Conservation (phyloP, 352 stramenopile species). For the Vaucheria bursata region DNA sequence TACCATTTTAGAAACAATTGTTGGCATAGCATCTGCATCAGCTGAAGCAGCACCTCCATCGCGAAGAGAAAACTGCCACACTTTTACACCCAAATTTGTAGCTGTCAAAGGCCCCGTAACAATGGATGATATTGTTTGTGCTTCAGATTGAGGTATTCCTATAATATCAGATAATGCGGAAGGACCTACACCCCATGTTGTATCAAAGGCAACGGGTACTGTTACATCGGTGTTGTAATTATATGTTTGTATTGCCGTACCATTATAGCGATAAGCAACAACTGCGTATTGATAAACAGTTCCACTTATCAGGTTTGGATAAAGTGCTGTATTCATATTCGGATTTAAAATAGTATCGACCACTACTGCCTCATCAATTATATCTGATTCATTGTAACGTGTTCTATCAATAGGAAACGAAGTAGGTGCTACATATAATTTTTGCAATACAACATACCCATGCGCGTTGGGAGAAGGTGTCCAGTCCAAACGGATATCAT, state of each 20-base stretch:
- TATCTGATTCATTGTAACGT: conserved; percentile 8
- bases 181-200: conserved; percentile 4
- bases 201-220: conserved; percentile 6
- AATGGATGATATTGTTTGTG: conserved; percentile 8
- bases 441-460: conserved; percentile 8
- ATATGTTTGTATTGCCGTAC: conserved; percentile 8
- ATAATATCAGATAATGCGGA: conserved; percentile 8
- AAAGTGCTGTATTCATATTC: conserved; percentile 8
- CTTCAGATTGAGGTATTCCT: conserved; percentile 7
- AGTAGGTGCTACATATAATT: conserved; percentile 8
- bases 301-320: conserved; percentile 7
- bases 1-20: conserved; percentile 9
- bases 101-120: conserved; percentile 4
- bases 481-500: conserved; percentile 6
- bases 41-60: conserved; percentile 4
- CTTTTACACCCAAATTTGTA: conserved; percentile 8
- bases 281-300: conserved; percentile 8
- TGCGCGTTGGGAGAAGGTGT: conserved; percentile 4
- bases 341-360: conserved; percentile 8
- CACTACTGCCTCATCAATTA: conserved; percentile 7
- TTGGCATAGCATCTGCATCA: conserved; percentile 6
- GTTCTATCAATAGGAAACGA: conserved; percentile 8
- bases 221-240: conserved; percentile 8
- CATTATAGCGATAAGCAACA: conserved; percentile 8
- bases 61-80: conserved; percentile 5